Evolutionary conservation across 495 filamentous ascomycete genomes (phyloP).

Genomic region (Penicillium taxi): DNA sequence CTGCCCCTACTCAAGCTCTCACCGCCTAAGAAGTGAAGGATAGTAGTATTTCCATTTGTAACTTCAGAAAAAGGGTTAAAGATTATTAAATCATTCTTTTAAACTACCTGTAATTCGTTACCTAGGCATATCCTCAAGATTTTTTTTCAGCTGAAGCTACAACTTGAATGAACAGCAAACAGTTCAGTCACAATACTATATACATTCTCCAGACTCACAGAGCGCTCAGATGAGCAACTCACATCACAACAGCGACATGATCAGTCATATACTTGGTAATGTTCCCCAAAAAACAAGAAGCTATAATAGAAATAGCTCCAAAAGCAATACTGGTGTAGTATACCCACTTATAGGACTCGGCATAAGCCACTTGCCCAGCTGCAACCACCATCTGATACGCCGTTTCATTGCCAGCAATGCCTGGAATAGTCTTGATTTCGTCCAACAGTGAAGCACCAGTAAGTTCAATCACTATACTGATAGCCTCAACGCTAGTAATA

Average conservation of each 20-base stretch:
- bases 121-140: no score
- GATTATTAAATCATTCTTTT: no score
- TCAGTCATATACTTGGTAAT: conserved; percentile 62
- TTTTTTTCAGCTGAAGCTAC: no score
- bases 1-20: no score
- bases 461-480: conserved; percentile 44
- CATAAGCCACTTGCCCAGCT: conserved; percentile 56
- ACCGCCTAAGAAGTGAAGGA: no score
- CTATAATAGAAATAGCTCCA: conserved; percentile 53
- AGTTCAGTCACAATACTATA: no score
- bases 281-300: conserved; percentile 55
- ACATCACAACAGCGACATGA: conserved; percentile 59
- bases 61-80: no score
- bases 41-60: no score
- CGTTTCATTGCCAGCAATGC: conserved; percentile 45
- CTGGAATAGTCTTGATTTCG: conserved; percentile 46
- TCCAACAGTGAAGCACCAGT: conserved; percentile 49
- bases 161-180: no score
- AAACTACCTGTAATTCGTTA: no score
- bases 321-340: conserved; percentile 65
- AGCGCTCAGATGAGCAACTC: conserved; percentile 12
- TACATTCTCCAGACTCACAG: no score
- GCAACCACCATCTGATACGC: conserved; percentile 50
- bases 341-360: conserved; percentile 57
- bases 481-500: conserved; percentile 41